phyloP scores from a whole-genome alignment of 306 rosid species.

The Fragaria vesca region DNA sequence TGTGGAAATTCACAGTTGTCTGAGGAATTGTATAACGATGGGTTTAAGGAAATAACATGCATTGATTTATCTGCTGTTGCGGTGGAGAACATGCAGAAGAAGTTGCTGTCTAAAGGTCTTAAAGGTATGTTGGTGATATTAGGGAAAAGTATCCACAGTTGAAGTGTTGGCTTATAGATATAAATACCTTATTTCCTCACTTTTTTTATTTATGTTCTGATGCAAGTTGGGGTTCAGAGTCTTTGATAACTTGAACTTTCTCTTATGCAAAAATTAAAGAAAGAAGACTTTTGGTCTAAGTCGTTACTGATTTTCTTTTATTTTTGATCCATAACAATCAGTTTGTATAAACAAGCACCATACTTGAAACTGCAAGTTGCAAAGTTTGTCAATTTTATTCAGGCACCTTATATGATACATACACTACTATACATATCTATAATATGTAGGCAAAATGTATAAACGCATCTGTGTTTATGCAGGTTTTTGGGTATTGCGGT shows the following conservation, averaged over 20 bases:
- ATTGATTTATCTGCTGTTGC: slow-evolving; percentile 86
- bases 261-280: neutral
- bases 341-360: neutral
- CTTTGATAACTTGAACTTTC: neutral
- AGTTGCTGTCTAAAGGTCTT: slow-evolving; percentile 54
- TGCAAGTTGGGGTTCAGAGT: neutral
- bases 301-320: neutral
- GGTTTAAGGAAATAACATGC: slow-evolving; percentile 66
- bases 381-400: neutral
- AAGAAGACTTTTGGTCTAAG: neutral
- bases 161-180: neutral
- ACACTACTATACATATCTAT: neutral
- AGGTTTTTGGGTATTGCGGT: neutral
- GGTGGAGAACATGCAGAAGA: slow-evolving; percentile 68
- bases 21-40: slow-evolving; percentile 75
- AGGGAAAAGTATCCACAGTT: neutral
- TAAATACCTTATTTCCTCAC: neutral
- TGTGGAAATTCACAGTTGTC: slow-evolving; percentile 89
- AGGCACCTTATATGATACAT: neutral
- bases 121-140: slow-evolving; percentile 45
- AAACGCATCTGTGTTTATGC: neutral
- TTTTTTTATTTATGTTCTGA: neutral
- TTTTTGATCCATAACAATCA: neutral
- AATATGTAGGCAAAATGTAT: neutral
- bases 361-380: neutral